Percentiles rank a stretch among this genome's conserved stretches.
phyloP scores from a whole-genome alignment of 495 filamentous ascomycete species.

The Aspergillus steynii region DNA sequence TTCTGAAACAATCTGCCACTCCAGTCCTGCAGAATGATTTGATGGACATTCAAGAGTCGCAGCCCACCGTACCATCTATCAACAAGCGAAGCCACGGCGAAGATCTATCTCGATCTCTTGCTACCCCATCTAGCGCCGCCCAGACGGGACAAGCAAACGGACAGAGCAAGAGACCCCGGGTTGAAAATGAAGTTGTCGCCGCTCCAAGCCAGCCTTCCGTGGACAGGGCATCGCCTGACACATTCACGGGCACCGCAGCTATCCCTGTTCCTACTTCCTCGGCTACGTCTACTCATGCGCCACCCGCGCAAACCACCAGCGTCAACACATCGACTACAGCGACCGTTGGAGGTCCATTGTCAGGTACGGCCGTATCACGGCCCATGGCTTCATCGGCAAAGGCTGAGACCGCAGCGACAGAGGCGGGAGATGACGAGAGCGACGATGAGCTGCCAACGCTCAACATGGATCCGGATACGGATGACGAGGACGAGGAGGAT shows the following conservation, averaged over 20 bases:
- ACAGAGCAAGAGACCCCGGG: slow-evolving; percentile 37
- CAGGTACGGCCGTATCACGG: slow-evolving; percentile 8
- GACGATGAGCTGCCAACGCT: slow-evolving; percentile 51
- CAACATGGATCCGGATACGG: slow-evolving; percentile 49
- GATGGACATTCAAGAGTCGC: slow-evolving; percentile 16
- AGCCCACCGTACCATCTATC: slow-evolving; percentile 11
- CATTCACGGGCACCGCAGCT: slow-evolving; percentile 18
- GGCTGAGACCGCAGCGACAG: slow-evolving; percentile 5
- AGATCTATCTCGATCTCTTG: slow-evolving; percentile 19
- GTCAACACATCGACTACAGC: background rate
- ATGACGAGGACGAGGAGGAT: slow-evolving; percentile 43
- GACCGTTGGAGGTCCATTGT: slow-evolving; percentile 5
- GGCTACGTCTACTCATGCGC: background rate
- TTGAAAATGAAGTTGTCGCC: slow-evolving; percentile 23
- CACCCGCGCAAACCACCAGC: slow-evolving; percentile 9
- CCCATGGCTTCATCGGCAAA: background rate
- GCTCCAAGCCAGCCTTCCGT: slow-evolving; percentile 10
- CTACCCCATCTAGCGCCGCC: slow-evolving; percentile 1
- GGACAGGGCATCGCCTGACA: slow-evolving; percentile 12
- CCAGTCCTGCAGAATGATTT: slow-evolving; percentile 16
- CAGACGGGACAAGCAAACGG: slow-evolving; percentile 13
- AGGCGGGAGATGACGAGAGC: slow-evolving; percentile 40
- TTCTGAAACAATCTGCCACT: slow-evolving; percentile 29
- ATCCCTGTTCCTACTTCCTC: slow-evolving; percentile 13
- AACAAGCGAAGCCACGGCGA: slow-evolving; percentile 41